These are phyloP conservation scores for Triadica sebifera DNA, from an alignment of 345 rosid species.

Conservation along the genomic window DNA sequence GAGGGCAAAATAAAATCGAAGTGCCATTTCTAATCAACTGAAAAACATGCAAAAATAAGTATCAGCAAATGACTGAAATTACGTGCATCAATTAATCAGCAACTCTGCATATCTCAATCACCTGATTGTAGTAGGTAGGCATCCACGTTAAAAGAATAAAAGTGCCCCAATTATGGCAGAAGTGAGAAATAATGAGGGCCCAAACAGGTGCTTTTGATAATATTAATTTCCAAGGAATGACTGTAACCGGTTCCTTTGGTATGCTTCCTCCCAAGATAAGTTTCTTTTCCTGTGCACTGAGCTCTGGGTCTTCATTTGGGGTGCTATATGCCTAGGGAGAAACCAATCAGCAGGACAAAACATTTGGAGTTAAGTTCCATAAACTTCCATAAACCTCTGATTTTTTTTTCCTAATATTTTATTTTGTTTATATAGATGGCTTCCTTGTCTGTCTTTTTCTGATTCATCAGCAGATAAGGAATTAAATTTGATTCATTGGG, in stretches of 20 bases:
- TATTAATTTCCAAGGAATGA: conserved; percentile 92
- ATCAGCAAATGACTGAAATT: neutral
- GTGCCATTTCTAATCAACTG: conserved; percentile 2
- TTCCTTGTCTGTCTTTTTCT: neutral
- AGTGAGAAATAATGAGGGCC: conserved; percentile 94
- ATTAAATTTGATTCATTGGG: neutral
- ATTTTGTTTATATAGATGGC: neutral
- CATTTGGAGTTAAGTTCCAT: conserved; percentile 9
- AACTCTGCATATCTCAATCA: conserved; percentile 21
- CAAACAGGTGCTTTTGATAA: conserved; percentile 92
- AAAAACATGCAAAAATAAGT: neutral
- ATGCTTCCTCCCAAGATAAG: conserved; percentile 59
- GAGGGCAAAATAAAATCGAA: neutral
- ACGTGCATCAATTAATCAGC: conserved; percentile 2
- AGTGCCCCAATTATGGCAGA: conserved; percentile 99
- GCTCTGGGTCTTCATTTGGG: conserved; percentile 76
- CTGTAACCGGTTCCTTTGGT: conserved; percentile 76
- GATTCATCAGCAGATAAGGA: neutral
- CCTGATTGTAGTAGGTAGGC: conserved; percentile 99
- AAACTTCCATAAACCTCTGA: conserved; percentile 11
- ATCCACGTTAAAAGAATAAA: conserved; percentile 96
- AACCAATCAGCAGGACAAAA: conserved; percentile 26
- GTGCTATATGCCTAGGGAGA: conserved; percentile 76
- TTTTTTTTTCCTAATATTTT: neutral
- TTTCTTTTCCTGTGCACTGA: conserved; percentile 59